A percentile compares a stretch with the other conserved stretches of the same genome.
phyloP scores from a whole-genome alignment of 371 early-diverging fungal genomes.

The Rhizopus delemar region DNA sequence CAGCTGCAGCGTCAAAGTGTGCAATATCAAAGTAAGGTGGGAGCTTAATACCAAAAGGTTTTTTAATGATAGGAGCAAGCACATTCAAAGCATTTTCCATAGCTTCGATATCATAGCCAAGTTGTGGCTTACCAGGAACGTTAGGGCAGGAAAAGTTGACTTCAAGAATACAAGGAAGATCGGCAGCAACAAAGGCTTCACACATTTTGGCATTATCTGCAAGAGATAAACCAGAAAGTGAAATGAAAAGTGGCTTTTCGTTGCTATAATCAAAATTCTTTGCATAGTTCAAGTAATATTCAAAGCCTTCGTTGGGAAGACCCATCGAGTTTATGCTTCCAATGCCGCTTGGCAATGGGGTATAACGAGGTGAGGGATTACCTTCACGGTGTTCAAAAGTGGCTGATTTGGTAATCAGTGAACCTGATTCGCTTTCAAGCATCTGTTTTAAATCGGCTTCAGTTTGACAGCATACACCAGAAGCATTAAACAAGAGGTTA shows the following conservation, averaged over 20 bases:
- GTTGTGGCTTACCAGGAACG: conserved; percentile 53
- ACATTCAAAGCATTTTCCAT: conserved; percentile 45
- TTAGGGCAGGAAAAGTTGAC: conserved; percentile 58
- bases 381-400: conserved; percentile 45
- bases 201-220: conserved; percentile 50
- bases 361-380: conserved; percentile 51
- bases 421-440: conserved; percentile 46
- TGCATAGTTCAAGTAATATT: conserved; percentile 50
- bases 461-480: conserved; percentile 51
- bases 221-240: conserved; percentile 47
- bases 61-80: conserved; percentile 48
- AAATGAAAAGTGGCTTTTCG: conserved; percentile 50
- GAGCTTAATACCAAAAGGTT: conserved; percentile 55
- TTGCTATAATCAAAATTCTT: conserved; percentile 40
- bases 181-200: conserved; percentile 41
- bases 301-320: conserved; percentile 50
- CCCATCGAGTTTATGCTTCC: conserved; percentile 59
- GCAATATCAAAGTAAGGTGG: conserved; percentile 58
- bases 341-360: conserved; percentile 30
- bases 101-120: conserved; percentile 52
- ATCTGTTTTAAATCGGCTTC: conserved; percentile 42
- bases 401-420: conserved; percentile 54
- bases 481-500: conserved; percentile 53
- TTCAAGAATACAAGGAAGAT: conserved; percentile 47
- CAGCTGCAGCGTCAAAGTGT: conserved; percentile 50